Percentiles rank a stretch among this genome's conserved stretches.
These are phyloP conservation scores for Lichtheimia corymbifera DNA, from an alignment of 371 early-diverging fungal genomes.

Conservation along the genomic window DNA sequence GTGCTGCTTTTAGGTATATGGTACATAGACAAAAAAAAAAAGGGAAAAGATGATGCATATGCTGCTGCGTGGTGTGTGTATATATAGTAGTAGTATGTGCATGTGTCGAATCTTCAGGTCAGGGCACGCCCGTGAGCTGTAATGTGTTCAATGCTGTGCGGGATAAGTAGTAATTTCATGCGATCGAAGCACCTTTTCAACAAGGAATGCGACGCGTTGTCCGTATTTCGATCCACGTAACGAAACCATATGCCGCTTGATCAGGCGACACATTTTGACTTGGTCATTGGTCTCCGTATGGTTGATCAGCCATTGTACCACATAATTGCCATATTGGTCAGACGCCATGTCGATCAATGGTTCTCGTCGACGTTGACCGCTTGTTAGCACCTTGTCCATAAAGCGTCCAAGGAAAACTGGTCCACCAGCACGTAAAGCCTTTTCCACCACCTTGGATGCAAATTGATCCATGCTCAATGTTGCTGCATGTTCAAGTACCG, in stretches of 20 bases:
- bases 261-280: constrained; percentile 60
- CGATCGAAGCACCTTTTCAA: constrained; percentile 53
- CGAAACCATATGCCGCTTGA: constrained; percentile 70
- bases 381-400: constrained; percentile 26
- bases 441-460: constrained; percentile 80
- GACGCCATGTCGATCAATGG: constrained; percentile 60
- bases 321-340: constrained; percentile 90
- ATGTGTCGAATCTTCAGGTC: no score
- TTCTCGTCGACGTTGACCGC: constrained; percentile 26
- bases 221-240: constrained; percentile 79
- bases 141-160: neutral
- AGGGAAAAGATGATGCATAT: no score
- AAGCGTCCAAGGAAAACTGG: constrained; percentile 26
- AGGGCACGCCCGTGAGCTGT: no score
- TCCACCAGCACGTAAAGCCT: constrained; percentile 66
- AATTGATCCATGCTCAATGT: constrained; percentile 70
- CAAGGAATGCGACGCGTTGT: constrained; percentile 77
- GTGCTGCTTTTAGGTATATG: no score
- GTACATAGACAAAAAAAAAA: no score
- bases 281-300: constrained; percentile 64
- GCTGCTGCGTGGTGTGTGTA: no score
- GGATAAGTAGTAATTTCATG: constrained; percentile 35
- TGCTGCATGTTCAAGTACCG: constrained; percentile 51
- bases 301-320: constrained; percentile 73
- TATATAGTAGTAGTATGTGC: no score